phyloP scores from a whole-genome alignment of 305 asterid genomes.

The Fraxinus greggii region DNA sequence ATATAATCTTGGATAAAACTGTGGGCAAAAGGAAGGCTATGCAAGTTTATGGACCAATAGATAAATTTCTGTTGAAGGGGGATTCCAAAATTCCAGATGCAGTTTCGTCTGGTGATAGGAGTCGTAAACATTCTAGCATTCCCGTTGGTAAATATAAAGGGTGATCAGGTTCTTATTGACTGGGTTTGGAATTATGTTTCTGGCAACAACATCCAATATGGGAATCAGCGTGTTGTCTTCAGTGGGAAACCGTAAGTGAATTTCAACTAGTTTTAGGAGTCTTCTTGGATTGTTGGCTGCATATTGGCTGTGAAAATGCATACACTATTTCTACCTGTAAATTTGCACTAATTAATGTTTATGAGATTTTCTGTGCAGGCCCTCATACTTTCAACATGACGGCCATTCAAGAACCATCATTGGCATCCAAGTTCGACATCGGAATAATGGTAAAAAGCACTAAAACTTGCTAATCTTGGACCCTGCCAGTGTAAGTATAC shows the following conservation, averaged over 20 bases:
- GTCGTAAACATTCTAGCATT: conserved; percentile 19
- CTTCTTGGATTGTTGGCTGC: not conserved
- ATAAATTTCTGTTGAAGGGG: conserved; percentile 49
- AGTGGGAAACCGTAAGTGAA: conserved; percentile 71
- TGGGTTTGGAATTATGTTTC: conserved; percentile 89
- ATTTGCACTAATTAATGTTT: conserved; percentile 16
- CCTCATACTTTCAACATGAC: conserved; percentile 87
- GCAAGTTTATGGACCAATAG: conserved; percentile 79
- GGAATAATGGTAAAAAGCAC: conserved; percentile 49
- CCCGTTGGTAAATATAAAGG: conserved; percentile 37
- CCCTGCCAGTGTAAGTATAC: conserved; percentile 68
- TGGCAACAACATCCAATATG: conserved; percentile 37
- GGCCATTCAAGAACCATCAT: conserved; percentile 92
- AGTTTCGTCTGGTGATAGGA: conserved; percentile 26
- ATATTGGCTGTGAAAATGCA: not conserved
- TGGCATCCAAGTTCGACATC: conserved; percentile 71
- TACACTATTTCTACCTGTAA: not conserved
- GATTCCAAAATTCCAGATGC: conserved; percentile 27
- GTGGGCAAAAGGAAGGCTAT: conserved; percentile 34
- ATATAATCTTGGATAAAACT: conserved; percentile 21
- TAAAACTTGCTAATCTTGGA: conserved; percentile 72
- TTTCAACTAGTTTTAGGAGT: conserved; percentile 12
- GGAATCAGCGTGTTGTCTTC: conserved; percentile 47
- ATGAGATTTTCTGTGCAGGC: conserved; percentile 47
- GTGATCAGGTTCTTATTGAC: conserved; percentile 57